Conservation (phyloP, 176 grass and related monocot genomes). For the Alopecurus myosuroides region DNA sequence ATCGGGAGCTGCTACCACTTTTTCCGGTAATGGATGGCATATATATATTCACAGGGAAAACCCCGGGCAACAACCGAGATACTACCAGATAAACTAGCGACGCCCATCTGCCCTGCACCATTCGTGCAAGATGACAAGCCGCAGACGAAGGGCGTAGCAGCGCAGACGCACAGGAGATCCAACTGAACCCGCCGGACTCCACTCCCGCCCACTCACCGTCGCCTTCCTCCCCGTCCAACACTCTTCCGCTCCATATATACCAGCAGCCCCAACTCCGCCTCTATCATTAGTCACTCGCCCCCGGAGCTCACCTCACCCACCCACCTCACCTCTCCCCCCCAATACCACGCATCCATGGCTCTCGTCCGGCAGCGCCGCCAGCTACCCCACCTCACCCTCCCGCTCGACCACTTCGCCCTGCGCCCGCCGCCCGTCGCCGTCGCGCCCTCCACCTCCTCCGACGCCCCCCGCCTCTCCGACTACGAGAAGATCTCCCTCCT, state of each 20-base stretch:
- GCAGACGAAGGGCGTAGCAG: background rate
- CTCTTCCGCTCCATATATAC: slow-evolving; percentile 23
- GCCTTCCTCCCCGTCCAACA: background rate
- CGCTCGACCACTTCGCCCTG: slow-evolving; percentile 41
- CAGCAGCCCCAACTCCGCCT: background rate
- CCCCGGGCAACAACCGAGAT: too few species aligned
- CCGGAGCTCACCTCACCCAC: background rate
- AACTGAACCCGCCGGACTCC: slow-evolving; percentile 18
- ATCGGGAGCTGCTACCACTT: too few species aligned
- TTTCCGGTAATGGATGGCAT: too few species aligned
- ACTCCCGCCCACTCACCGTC: slow-evolving; percentile 18
- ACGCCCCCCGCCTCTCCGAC: slow-evolving; percentile 47
- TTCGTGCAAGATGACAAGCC: background rate
- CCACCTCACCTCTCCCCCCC: background rate
- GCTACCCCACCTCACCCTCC: slow-evolving; percentile 58
- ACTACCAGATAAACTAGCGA: background rate
- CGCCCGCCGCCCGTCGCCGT: slow-evolving; percentile 20
- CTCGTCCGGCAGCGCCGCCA: slow-evolving; percentile 64
- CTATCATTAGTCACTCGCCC: background rate
- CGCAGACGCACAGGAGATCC: background rate
- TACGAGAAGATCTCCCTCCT: slow-evolving; percentile 71
- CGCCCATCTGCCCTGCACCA: background rate
- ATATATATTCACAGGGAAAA: too few species aligned
- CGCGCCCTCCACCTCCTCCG: slow-evolving; percentile 16
- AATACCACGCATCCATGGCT: slow-evolving; percentile 36